phyloP scores from a whole-genome alignment of 495 filamentous ascomycete genomes.

The Daldinia decipiens region DNA sequence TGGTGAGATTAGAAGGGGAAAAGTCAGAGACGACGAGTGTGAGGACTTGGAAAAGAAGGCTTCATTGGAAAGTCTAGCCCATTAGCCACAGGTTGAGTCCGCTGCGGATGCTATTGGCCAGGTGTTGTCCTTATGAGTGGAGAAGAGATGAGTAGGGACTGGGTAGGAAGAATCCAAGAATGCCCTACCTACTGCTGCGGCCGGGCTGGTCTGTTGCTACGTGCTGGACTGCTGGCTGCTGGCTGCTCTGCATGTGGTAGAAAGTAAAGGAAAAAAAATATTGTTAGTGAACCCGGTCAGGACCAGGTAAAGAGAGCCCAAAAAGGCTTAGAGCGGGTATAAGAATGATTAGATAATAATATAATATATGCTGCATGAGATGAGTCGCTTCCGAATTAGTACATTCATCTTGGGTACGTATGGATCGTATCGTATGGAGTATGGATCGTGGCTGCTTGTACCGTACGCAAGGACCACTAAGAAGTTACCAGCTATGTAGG shows the following conservation, averaged over 20 bases:
- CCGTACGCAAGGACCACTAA: not conserved
- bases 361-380: not conserved
- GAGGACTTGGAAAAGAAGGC: constrained; percentile 46
- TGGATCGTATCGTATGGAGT: not conserved
- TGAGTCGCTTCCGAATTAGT: constrained; percentile 6
- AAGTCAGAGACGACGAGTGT: constrained; percentile 43
- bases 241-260: not conserved
- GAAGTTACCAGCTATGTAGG: too few relatives aligned
- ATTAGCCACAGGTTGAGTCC: constrained; percentile 38
- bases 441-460: not conserved
- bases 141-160: constrained; percentile 17
- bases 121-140: constrained; percentile 40
- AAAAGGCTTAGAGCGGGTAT: not conserved
- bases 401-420: not conserved
- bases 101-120: constrained; percentile 34
- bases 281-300: constrained; percentile 24
- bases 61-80: constrained; percentile 43
- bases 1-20: constrained; percentile 46
- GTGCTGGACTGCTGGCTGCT: not conserved
- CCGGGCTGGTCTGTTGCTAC: constrained; percentile 6
- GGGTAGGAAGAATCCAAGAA: constrained; percentile 35
- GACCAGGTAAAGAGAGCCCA: not conserved
- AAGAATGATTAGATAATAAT: constrained; percentile 1
- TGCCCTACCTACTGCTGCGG: constrained; percentile 12
- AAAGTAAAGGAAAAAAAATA: constrained; percentile 19